phyloP scores from a whole-genome alignment of 331 rosid genomes.

The Quercus tomentella region DNA sequence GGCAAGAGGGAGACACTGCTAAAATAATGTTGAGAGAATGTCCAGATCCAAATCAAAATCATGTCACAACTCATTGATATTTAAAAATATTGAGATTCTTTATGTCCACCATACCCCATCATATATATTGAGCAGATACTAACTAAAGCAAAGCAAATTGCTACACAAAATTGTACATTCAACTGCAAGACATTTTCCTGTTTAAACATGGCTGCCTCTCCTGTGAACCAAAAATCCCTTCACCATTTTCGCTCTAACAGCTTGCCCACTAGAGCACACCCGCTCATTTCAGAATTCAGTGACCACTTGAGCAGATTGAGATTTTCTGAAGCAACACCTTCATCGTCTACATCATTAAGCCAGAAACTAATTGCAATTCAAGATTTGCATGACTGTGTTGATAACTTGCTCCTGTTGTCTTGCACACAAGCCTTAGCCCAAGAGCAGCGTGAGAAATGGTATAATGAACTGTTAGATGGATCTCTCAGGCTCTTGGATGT shows the following conservation, averaged over 20 bases:
- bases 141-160: background rate
- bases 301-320: constrained; percentile 31
- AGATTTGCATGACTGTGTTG: constrained; percentile 26
- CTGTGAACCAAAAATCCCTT: background rate
- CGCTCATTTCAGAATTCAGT: constrained; percentile 22
- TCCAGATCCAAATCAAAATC: constrained; percentile 29
- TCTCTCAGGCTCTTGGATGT: constrained; percentile 41
- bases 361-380: constrained; percentile 10
- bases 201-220: constrained; percentile 13
- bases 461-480: constrained; percentile 34
- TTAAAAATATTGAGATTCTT: too few species aligned
- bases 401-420: constrained; percentile 26
- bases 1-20: constrained; percentile 42
- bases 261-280: constrained; percentile 36
- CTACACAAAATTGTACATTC: constrained; percentile 11
- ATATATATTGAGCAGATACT: constrained; percentile 22
- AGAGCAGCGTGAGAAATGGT: constrained; percentile 18
- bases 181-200: constrained; percentile 1
- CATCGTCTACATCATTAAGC: constrained; percentile 30
- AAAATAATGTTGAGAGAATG: constrained; percentile 25
- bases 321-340: constrained; percentile 22
- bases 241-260: constrained; percentile 43
- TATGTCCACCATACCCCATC: background rate
- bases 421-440: constrained; percentile 13
- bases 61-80: background rate